Evolutionary conservation across 495 filamentous ascomycete genomes (phyloP).

Genomic region (Trichoderma virens): DNA sequence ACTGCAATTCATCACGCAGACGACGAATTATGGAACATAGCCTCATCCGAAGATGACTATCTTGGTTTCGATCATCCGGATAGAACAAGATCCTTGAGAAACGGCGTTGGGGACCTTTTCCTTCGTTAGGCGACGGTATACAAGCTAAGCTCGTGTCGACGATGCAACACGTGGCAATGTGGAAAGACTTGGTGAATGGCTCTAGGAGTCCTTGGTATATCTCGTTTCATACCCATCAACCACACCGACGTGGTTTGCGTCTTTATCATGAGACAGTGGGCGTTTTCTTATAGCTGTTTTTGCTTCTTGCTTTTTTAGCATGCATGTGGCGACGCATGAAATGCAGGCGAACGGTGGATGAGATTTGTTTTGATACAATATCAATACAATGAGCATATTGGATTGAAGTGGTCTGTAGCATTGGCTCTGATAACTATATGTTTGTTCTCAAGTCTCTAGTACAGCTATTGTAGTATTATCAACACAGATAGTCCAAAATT

Average conservation of each 20-base stretch:
- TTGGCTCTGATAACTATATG: background rate
- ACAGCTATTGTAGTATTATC: background rate
- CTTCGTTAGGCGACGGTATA: slow-evolving; percentile 33
- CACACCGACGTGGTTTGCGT: background rate
- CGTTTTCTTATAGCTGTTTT: background rate
- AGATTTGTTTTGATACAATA: slow-evolving; percentile 5
- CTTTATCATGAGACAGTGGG: background rate
- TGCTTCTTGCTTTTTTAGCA: background rate
- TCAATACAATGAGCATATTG: slow-evolving; percentile 2
- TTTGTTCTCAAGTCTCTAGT: background rate
- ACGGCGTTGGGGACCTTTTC: slow-evolving; percentile 48
- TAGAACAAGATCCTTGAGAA: slow-evolving; percentile 46
- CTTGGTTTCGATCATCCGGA: slow-evolving; percentile 90
- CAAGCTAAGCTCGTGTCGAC: background rate
- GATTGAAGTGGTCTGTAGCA: background rate
- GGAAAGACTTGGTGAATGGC: background rate
- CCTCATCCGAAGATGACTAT: slow-evolving; percentile 60
- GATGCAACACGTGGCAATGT: background rate
- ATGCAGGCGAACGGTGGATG: background rate
- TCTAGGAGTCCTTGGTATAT: slow-evolving; percentile 2
- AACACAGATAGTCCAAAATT: background rate
- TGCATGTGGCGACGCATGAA: slow-evolving; percentile 8
- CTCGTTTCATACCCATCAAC: background rate
- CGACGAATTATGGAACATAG: slow-evolving; percentile 71
- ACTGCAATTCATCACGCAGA: slow-evolving; percentile 45